Base-by-base conservation (phyloP, 352 stramenopile genomes). In the Pythium guiyangense region DNA sequence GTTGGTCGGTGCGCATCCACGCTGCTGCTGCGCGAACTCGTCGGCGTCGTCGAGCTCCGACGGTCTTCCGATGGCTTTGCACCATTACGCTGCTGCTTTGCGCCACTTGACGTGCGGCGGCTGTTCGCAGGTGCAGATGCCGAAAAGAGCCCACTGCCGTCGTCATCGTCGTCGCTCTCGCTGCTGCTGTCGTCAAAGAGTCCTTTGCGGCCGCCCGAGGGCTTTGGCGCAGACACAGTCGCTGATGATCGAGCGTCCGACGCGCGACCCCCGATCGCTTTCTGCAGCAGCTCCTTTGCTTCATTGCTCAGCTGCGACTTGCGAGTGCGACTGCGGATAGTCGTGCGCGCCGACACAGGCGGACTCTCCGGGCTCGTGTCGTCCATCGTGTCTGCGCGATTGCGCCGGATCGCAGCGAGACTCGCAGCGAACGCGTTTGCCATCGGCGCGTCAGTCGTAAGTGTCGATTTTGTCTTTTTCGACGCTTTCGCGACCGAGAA, bases 131-230 rank as follows among this genome's bases (percentile, higher is more conserved):
- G n/a, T n/a, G n/a, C 25, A 18, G 46, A 49, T 3, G 70, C 52
- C 39, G 74, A 74, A 42, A 90, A 88, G 14, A 90, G 49, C n/a
- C n/a, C n/a, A 0, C 72, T 78, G 25, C 52, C 63, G 27, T 86
- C 73, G 1, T 66, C 79, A 46, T 79, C 73, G 49, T 79, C 71
- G 31, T 81, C 72, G 22, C 56, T 63, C n/a, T 67, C 60, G 43
- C 73, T 84, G 66, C 69, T 84, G 51, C 82, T 94, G 37, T 90
- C 84, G 60, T 94, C 84, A 64, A 94, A 94, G 2, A 94, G 60
- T 6, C 82, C 82, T 48, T 74, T 88, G 2, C 82, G 74, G 49
- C 77, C 74, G 8, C 12, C 10, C n/a, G 22, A 11, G 22, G n/a
- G 29, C n/a, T 73, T 45, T 52, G 62, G 63, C 15, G 59, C 15